Evolutionary conservation across 257 asterid species (phyloP).

Genomic region (Solanum lignicaule): DNA sequence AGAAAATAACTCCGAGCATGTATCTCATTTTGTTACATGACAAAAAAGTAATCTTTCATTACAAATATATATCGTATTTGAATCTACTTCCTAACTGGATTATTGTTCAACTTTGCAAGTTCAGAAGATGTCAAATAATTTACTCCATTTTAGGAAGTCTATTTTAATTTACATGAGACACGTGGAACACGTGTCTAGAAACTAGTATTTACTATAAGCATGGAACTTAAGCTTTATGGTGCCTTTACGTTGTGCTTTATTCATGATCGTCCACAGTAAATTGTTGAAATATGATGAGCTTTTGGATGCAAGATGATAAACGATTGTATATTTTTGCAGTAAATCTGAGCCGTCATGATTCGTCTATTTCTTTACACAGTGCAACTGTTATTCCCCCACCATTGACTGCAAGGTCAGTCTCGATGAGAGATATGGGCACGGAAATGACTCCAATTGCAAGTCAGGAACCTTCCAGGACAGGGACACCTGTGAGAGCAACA

Average conservation of each 20-base stretch:
- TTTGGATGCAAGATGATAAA: neutral
- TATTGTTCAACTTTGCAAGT: too few relatives aligned
- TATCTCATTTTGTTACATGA: too few relatives aligned
- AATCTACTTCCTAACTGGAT: too few relatives aligned
- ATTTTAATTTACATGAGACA: too few relatives aligned
- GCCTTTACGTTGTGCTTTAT: neutral
- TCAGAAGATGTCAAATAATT: too few relatives aligned
- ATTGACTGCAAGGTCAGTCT: constrained; percentile 19
- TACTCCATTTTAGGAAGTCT: too few relatives aligned
- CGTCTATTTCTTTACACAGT: constrained; percentile 21
- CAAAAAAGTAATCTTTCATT: too few relatives aligned
- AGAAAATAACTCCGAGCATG: too few relatives aligned
- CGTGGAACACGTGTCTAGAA: too few relatives aligned
- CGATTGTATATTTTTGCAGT: constrained; percentile 13
- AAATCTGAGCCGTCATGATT: constrained; percentile 25
- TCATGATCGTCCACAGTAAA: neutral
- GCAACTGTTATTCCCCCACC: constrained; percentile 21
- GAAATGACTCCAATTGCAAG: constrained; percentile 12
- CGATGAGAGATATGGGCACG: constrained; percentile 3
- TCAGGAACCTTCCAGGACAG: constrained; percentile 17
- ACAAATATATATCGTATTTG: too few relatives aligned
- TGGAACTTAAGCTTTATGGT: neutral
- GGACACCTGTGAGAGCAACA: constrained; percentile 13
- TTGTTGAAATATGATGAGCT: neutral
- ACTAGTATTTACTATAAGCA: neutral